Evolutionary conservation across 2,329 filamentous ascomycete genomes (phyloP), one percentile per base, ranked within the genome.

Genomic region (Verruconis gallopava): DNA sequence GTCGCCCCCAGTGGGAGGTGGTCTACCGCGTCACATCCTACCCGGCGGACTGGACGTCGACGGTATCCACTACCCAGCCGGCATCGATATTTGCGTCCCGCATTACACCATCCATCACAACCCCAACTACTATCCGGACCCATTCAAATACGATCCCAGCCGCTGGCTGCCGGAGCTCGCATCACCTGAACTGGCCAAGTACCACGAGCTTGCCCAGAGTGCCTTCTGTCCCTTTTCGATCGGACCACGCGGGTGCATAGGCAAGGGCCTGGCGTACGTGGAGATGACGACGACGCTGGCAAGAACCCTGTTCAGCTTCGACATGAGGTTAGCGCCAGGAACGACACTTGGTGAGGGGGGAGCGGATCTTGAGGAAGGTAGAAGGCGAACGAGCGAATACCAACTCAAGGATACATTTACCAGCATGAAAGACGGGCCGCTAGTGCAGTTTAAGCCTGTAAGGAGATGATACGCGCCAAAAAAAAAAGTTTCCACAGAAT

Each of bases 141-240:
- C 60, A 4, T 61, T 59, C 47, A 51, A 55, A 40, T 63, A 55
- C 48, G 44, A 55, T 2, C 60, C 60, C 0, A 57, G 59, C 44
- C 55, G 60, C 34, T 63, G 60, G 60, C 51, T 63, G 2, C 46
- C 48, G 2, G 57, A 61, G 30, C 38, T 53, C 0, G 44, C 49
- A 0, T 44, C 43, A n/a, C 21, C 21, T 18, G 6, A 28, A 5
- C 18, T 42, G 13, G 42, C 33, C 33, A 52, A 52, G 21, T 30
- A 30, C 25, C 50, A 60, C 19, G 20, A 50, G 5, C 51, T 53
- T 9, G 79, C 81, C 2, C 72, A 79, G 39, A 69, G 67, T 22
- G 82, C 82, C 0, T 89, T 83, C 60, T 85, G 79, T 47, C 80
- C 84, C 2, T 85, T 85, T 51, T 77, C 72, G 36, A 65, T 83